Evolutionary conservation across 2,329 filamentous ascomycete species (phyloP).

Genomic region (Monascus ruber): DNA sequence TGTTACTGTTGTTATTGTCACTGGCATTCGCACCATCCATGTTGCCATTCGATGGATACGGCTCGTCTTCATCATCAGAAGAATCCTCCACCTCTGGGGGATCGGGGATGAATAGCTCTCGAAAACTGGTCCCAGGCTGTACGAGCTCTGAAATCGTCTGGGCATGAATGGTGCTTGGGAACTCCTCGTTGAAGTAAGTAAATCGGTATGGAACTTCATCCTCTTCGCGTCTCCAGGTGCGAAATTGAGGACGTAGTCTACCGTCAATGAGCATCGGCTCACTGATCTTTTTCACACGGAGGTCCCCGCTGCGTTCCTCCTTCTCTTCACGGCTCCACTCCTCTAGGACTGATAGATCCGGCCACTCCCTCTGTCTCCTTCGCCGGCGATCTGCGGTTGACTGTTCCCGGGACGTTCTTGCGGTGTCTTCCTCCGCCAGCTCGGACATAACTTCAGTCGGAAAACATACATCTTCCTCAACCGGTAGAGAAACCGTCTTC

Average conservation of each 20-base stretch:
- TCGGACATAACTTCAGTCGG: conserved; percentile 70
- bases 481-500: conserved; percentile 51
- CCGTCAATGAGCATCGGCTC: conserved; percentile 90
- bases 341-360: conserved; percentile 70
- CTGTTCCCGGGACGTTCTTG: conserved; percentile 37
- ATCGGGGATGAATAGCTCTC: conserved; percentile 82
- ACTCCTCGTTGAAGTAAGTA: conserved; percentile 97
- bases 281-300: conserved; percentile 79
- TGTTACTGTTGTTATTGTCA: conserved; percentile 13
- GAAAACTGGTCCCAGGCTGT: conserved; percentile 72
- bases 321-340: conserved; percentile 89
- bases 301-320: conserved; percentile 69
- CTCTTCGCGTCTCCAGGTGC: conserved; percentile 73
- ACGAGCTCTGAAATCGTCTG: conserved; percentile 89
- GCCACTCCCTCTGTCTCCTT: conserved; percentile 66
- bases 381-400: conserved; percentile 35
- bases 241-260: conserved; percentile 66
- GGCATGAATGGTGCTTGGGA: conserved; percentile 90
- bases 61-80: conserved; percentile 51
- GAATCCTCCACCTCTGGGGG: conserved; percentile 64
- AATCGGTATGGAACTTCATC: conserved; percentile 90
- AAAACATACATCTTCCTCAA: conserved; percentile 86
- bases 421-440: conserved; percentile 60
- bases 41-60: conserved; percentile 12
- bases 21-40: conserved; percentile 2